Base-by-base conservation (phyloP, 257 asterid genomes). In the Petunia secreta region DNA sequence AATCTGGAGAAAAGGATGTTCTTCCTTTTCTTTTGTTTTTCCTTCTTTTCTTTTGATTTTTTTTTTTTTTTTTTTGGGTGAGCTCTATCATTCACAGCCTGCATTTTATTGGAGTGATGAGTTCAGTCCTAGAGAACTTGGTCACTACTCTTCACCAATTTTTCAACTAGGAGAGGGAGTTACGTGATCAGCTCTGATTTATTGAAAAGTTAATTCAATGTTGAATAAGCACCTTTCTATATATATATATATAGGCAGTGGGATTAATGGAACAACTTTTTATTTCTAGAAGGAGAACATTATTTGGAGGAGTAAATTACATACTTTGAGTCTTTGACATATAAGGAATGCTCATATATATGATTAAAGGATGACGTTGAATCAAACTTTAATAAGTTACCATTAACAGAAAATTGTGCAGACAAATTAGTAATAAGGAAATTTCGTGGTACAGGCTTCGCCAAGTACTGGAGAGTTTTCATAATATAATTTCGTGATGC, bases 61-160 rank as follows among this genome's bases (percentile, higher is more conserved):
- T 25, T 25, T 58, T n/a, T 58, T 0, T 57, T 57, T 57, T 57
- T 7, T 15, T 57, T 8, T 62, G 34, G 2, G 40, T 8, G 40
- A 62, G 43, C 0, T 10, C 44, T 6, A n/a, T 15, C n/a, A 43
- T n/a, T 68, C n/a, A 16, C 75, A n/a, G 9, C 57, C 39, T 68
- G 0, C 4, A 68, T 68, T 67, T 68, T 68, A 11, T 8, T 46
- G 59, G 58, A 69, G 58, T 69, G 59, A 69, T 46, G 41, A 68
- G 40, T 69, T 69, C 25, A 4, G 77, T 44, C 77, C 48, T 25
- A 9, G 58, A 69, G n/a, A 25, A 69, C 77, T 46, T 69, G 6
- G 60, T 25, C 2, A 48, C 11, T 46, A 44, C 13, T 68, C 60
- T 71, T 71, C 60, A 71, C 43, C 60, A 48, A 46, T 9, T 48